Base-by-base conservation (phyloP, 1,284 basidiomycete species). In the Microbotryum scabiosae region DNA sequence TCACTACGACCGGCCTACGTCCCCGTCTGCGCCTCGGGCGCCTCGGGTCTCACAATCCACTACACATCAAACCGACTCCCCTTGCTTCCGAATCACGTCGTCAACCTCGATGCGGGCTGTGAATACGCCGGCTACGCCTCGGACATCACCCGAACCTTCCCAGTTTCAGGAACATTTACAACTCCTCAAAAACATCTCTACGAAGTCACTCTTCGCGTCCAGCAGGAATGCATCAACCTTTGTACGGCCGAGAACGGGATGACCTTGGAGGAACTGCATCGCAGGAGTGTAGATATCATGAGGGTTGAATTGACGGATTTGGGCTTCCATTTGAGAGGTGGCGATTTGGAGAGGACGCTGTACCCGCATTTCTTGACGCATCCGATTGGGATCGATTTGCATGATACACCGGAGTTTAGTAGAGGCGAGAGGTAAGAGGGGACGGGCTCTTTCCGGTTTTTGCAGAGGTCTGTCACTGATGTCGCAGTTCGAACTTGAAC, bases 131-230 rank as follows among this genome's bases (percentile, higher is more conserved):
- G 90, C 54, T 98, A 98, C 73, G 90, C 91, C 2, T 92, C 90
- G 48, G 94, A 98, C 75, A 97, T 98, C 69, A 97, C 92, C 8
- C 87, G 94, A 47, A 92, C 93, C 18, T 97, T 86, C 74, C 94
- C 96, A 1, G 85, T 83, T 18, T 84, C 83, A 5, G 91, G 91
- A 1, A 79, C 72, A 26, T 98, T 97, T 75, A 85, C 85, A 1
- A 71, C 79, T 0, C 79, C 92, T 1, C 96, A 99, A 73, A 79
- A 81, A 28, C 91, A 93, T 60, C 82, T 99, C 14, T 99, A 99
- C 76, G 78, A 83, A 10, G 89, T 87, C 7, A 83, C 92, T 3
- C 79, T 92, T n/a, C 78, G 81, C 18, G 85, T 82, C 1, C 86
- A 90, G 70, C 89, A 89, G 71, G 76, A 79, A 18, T 82, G 88